Base-by-base conservation (phyloP, 768 basidiomycete species). In the Kondoa malvinella region DNA sequence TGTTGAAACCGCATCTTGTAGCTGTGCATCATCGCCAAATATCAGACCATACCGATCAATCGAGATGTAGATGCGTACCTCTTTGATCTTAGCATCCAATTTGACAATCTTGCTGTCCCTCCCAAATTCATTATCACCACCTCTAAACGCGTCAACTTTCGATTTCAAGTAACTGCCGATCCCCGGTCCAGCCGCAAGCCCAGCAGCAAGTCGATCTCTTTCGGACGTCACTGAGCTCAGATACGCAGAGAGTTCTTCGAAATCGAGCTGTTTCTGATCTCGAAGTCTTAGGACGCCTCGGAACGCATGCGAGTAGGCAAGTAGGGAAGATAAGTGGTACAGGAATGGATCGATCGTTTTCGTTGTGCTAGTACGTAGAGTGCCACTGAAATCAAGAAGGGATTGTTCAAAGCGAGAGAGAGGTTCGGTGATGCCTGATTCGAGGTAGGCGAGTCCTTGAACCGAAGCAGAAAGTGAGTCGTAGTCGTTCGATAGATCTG, bases 241-340 rank as follows among this genome's bases (percentile, higher is more conserved):
- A 77, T 97, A 97, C 65, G 91, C 88, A 1, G 91, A 90, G 8
- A 97, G 82, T 76, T 97, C 94, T 78, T 99, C 95, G 71, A 96
- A 94, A 75, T 99, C 95, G 66, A 97, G 84, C 77, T 99, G 95
- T 77, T 97, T 99, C 78, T 97, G 95, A 76, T 97, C 95, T 58
- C 95, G 85, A 32, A 95, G 82, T 77, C 89, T 94, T 71, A 99
- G 82, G 26, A 97, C 90, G n/a, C 87, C 85, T 64, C 89, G 86
- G 72, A 96, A 94, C 32, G 89, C 86, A 75, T 90, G 86, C 1
- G 91, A 89, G 77, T 96, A 96, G n/a, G 85, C 83, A n/a, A 92
- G 80, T 3, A 97, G 81, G 1, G 92, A 90, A 74, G 95, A 91
- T 0, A 96, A 80, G 74, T 94, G 90, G 31, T 86, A 79, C 50